These are phyloP conservation scores for Leccinum arenicola DNA, from an alignment of 768 basidiomycete species.

Conservation along the genomic window DNA sequence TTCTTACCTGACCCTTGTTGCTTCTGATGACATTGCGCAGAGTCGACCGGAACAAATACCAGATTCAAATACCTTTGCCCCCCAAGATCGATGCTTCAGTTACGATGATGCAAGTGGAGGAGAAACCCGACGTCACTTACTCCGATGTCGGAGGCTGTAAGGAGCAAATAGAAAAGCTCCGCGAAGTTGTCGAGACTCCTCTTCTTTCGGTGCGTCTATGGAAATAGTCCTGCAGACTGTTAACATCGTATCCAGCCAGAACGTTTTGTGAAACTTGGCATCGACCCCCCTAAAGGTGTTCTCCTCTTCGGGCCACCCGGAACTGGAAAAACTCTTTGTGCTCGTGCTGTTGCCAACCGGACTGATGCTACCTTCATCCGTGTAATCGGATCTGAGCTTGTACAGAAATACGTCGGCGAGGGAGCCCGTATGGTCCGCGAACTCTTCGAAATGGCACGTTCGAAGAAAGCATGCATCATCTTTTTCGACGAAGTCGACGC, in stretches of 20 bases:
- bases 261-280: slow-evolving; percentile 95
- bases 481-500: slow-evolving; percentile 99
- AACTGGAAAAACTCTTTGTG: slow-evolving; percentile 98
- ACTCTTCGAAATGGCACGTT: slow-evolving; percentile 97
- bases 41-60: slow-evolving; percentile 95
- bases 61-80: slow-evolving; percentile 97
- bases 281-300: slow-evolving; percentile 98
- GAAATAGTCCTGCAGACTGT: not conserved
- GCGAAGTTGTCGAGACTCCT: slow-evolving; percentile 97
- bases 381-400: slow-evolving; percentile 97
- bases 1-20: not conserved
- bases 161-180: slow-evolving; percentile 98
- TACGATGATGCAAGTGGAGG: slow-evolving; percentile 99
- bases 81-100: slow-evolving; percentile 99
- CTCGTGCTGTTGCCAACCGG: slow-evolving; percentile 95
- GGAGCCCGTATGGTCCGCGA: slow-evolving; percentile 99
- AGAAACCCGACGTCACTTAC: slow-evolving; percentile 97
- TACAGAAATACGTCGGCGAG: slow-evolving; percentile 99
- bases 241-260: slow-evolving; percentile 72
- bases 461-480: slow-evolving; percentile 99
- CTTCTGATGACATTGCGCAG: slow-evolving; percentile 38
- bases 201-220: slow-evolving; percentile 72
- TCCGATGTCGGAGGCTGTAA: slow-evolving; percentile 98
- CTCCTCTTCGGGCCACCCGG: slow-evolving; percentile 94
- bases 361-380: slow-evolving; percentile 99